These are phyloP conservation scores for Aureobasidium sp. DNA, from an alignment of 2,329 filamentous ascomycete genomes.

Conservation along the genomic window DNA sequence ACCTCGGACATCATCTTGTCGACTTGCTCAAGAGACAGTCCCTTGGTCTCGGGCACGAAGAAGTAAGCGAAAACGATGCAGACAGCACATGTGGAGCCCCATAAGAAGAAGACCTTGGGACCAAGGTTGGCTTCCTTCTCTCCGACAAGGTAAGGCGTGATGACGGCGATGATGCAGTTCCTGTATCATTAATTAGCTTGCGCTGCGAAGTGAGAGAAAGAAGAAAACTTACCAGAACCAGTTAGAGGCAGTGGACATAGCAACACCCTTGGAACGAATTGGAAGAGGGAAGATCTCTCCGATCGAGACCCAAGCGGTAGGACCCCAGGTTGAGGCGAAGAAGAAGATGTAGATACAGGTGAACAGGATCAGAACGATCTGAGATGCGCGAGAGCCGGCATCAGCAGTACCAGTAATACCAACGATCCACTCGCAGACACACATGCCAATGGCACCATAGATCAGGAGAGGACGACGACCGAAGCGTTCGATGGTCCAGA, in stretches of 20 bases:
- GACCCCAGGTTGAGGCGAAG: conserved; percentile 76
- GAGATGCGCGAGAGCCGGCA: conserved; percentile 43
- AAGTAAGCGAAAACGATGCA: conserved; percentile 32
- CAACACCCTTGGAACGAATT: conserved; percentile 53
- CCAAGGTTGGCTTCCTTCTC: conserved; percentile 48
- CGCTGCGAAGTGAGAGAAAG: too few species aligned
- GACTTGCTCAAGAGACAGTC: conserved; percentile 33
- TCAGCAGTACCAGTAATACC: conserved; percentile 53
- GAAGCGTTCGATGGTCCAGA: conserved; percentile 76
- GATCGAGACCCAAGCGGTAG: conserved; percentile 40
- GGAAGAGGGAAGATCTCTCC: conserved; percentile 81
- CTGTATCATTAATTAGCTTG: not conserved
- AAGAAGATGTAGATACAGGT: conserved; percentile 90
- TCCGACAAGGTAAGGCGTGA: conserved; percentile 66
- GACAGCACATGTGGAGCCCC: conserved; percentile 32
- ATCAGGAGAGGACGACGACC: conserved; percentile 77
- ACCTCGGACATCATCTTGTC: conserved; percentile 41
- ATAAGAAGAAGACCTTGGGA: conserved; percentile 42
- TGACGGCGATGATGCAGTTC: conserved; percentile 37
- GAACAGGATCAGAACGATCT: conserved; percentile 61
- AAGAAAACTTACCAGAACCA: conserved; percentile 75
- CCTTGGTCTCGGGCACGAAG: conserved; percentile 35
- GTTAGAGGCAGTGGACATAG: conserved; percentile 79
- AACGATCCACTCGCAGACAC: conserved; percentile 78
- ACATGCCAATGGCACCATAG: conserved; percentile 71